Evolutionary conservation across 345 rosid species (phyloP).

Genomic region (Erodium maritimum): DNA sequence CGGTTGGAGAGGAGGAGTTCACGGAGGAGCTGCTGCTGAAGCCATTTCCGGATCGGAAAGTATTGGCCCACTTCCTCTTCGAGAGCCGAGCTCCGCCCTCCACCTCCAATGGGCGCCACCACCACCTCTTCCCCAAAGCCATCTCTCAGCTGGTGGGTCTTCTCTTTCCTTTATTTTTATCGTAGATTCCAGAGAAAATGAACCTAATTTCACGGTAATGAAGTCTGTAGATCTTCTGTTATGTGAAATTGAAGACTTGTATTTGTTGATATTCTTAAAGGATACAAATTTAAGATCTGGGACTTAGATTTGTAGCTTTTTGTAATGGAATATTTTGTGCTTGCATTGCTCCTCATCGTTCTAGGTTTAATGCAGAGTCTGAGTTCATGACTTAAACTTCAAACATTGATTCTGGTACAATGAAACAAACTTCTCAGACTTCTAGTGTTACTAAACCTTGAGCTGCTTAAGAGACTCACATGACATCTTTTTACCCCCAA

Average conservation of each 20-base stretch:
- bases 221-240: background rate
- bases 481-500: too few relatives aligned
- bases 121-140: slow-evolving; percentile 93
- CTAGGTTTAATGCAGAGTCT: too few relatives aligned
- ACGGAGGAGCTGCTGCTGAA: slow-evolving; percentile 57
- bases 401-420: background rate
- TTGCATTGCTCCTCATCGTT: background rate
- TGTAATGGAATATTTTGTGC: background rate
- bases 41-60: slow-evolving; percentile 79
- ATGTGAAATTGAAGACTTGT: background rate
- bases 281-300: background rate
- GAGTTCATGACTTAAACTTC: background rate
- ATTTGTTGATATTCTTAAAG: background rate
- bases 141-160: slow-evolving; percentile 69
- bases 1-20: slow-evolving; percentile 43
- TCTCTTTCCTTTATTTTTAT: background rate
- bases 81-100: slow-evolving; percentile 51
- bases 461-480: too few relatives aligned
- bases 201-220: background rate
- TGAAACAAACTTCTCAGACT: background rate
- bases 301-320: background rate
- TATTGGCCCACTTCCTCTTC: slow-evolving; percentile 80
- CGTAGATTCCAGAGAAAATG: background rate
- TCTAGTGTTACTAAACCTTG: too few relatives aligned
- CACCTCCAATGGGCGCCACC: slow-evolving; percentile 66